Evolutionary conservation across 495 filamentous ascomycete genomes (phyloP).

Genomic region (Parmelia sp.): DNA sequence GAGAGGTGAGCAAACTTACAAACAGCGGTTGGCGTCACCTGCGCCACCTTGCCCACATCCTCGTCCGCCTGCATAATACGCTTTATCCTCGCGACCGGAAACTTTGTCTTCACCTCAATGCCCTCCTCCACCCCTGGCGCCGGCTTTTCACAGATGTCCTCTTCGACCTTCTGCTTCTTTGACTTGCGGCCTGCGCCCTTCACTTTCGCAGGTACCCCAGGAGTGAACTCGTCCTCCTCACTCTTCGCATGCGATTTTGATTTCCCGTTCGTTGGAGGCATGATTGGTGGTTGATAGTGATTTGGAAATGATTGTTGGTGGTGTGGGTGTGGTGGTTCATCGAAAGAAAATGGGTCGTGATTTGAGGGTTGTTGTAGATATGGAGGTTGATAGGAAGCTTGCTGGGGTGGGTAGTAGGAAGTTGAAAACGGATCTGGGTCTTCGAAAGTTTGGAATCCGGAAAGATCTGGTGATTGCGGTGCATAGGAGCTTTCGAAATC

Average conservation of each 20-base stretch:
- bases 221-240: conserved; percentile 37
- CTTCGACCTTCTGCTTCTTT: conserved; percentile 28
- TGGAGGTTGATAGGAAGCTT: conserved; percentile 21
- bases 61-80: conserved; percentile 99
- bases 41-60: conserved; percentile 96
- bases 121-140: conserved; percentile 33
- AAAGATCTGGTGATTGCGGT: conserved; percentile 44
- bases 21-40: conserved; percentile 90
- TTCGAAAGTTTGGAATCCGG: conserved; percentile 41
- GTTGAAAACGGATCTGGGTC: conserved; percentile 33
- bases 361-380: conserved; percentile 16
- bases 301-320: conserved; percentile 13
- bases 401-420: conserved; percentile 28
- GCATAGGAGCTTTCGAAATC: conserved; percentile 40
- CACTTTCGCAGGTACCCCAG: conserved; percentile 21
- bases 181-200: conserved; percentile 31
- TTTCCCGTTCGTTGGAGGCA: conserved; percentile 30
- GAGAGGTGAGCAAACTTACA: conserved; percentile 47
- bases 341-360: conserved; percentile 17
- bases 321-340: conserved; percentile 1
- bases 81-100: conserved; percentile 96
- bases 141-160: conserved; percentile 22
- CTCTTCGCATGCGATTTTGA: conserved; percentile 19
- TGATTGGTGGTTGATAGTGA: conserved; percentile 17
- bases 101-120: conserved; percentile 85